These are phyloP conservation scores for Senna siamea DNA, from an alignment of 306 rosid genomes.

Conservation along the genomic window DNA sequence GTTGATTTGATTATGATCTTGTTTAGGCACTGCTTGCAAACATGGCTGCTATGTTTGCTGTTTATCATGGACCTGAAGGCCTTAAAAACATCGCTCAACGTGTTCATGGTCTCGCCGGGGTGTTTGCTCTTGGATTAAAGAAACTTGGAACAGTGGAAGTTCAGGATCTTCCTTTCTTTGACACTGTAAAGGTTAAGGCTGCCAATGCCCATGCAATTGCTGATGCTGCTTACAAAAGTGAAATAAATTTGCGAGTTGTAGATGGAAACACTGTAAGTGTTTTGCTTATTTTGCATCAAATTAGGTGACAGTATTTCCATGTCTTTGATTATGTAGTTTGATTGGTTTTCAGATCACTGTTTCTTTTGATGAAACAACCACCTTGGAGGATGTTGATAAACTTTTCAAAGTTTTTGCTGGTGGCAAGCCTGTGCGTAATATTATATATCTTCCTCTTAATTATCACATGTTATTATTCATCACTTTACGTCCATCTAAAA, in stretches of 20 bases:
- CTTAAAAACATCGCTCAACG: constrained; percentile 81
- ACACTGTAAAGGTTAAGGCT: constrained; percentile 84
- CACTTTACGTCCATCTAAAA: constrained; percentile 30
- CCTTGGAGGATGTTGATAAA: constrained; percentile 90
- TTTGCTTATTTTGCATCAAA: constrained; percentile 21
- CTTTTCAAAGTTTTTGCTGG: constrained; percentile 82
- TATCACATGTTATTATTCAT: neutral
- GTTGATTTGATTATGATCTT: constrained; percentile 42
- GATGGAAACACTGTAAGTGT: constrained; percentile 79
- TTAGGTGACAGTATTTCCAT: constrained; percentile 28
- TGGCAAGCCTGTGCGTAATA: constrained; percentile 62
- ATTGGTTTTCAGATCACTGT: constrained; percentile 75
- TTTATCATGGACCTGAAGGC: constrained; percentile 98
- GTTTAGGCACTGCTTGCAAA: constrained; percentile 93
- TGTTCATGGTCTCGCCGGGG: constrained; percentile 97
- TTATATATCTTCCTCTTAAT: neutral
- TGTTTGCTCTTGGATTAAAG: constrained; percentile 83
- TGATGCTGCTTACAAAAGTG: constrained; percentile 70
- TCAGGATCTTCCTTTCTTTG: constrained; percentile 91
- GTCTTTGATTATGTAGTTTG: constrained; percentile 37
- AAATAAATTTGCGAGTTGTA: constrained; percentile 75
- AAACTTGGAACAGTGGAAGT: constrained; percentile 90
- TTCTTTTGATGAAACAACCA: constrained; percentile 94
- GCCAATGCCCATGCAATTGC: constrained; percentile 74
- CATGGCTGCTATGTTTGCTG: constrained; percentile 99